Base-by-base conservation (phyloP, 225 moss, liverwort and hornwort genomes). In the Sphagnum contortum region DNA sequence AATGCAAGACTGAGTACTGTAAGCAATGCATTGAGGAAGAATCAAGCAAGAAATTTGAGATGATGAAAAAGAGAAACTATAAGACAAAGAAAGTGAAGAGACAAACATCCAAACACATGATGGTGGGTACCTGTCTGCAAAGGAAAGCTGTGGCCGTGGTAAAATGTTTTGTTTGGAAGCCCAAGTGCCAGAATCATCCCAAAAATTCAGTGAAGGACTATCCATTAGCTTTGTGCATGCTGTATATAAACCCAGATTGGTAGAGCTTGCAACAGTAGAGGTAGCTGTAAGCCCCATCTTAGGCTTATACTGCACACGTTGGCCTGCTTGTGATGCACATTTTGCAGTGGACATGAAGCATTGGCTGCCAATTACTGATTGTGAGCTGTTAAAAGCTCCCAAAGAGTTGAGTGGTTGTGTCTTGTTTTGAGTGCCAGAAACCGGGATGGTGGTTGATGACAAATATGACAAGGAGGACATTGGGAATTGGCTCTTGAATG, bases 151-250 rank as follows among this genome's bases (percentile, higher is more conserved):
- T 47, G 84, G 84, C 14, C 78, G 81, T 4, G 84, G 81, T 46
- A 84, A 75, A 29, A 72, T 49, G 52, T 71, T 76, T 8, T 81
- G 78, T 69, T 78, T 84, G 50, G 81, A 50, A 62, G 81, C 84
- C 84, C 84, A 84, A 47, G 78, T 73, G 65, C 71, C 69, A 65
- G 84, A 77, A 69, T 81, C 81, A 71, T 84, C 81, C 84, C 84
- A 84, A 10, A 75, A 57, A 50, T 78, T 81, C 1, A 81, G 69
- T 59, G 73, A 12, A 45, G 76, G 64, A 47, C 64, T 69, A 45
- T 81, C 76, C 69, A 72, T 69, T 54, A 69, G 62, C 48, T 49
- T 55, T 64, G 72, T 71, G 14, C 59, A 73, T 59, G 59, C 73
- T 50, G 67, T 53, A 58, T 73, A 84, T 48, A 74, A 62, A 68